Base-by-base conservation (phyloP, 2,329 filamentous ascomycete species). In the Fulvia fulva region DNA sequence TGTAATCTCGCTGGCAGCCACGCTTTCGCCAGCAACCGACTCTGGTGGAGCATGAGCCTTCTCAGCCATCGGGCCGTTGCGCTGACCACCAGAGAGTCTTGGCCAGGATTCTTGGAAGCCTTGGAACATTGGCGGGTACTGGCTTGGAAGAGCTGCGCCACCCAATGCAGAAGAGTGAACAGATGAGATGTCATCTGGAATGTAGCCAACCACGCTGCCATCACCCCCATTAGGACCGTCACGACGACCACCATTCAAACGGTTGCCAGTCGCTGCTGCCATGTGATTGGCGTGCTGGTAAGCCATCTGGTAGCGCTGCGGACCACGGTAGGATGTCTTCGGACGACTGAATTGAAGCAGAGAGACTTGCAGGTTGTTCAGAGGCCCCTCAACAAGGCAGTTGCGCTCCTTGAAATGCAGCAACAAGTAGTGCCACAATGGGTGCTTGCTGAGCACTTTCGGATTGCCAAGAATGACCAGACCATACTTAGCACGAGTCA, bases 361-460 rank as follows among this genome's bases (percentile, higher is more conserved):
- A 12, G 92, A 97, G 25, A 91, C 89, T 75, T 97, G 94, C n/a
- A 99, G 81, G 72, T 99, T 99, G 62, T 89, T 94, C 63, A 99
- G 80, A 21, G 94, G 93, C 0, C 94, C 94, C 73, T 99, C 94
- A 5, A 99, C 94, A 12, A 99, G 84, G 73, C 93, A 97, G 69
- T 96, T 95, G 67, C 87, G 87, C 73, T 97, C 92, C 80, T 97
- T 97, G 83, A 97, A 99, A 74, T 99, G 94, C 41, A 93, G 83
- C 34, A 99, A 81, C 25, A 99, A 84, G 70, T 92, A 92, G 73
- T 99, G 94, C 94, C 94, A 99, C 41, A 99, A 81, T 62, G 96
- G 94, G 73, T 99, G 94, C 80, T 99, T 99, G 43, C 92, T 94
- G 45, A 99, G 79, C 37, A 99, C 92, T 78, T 97, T 97, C 30